A percentile compares a stretch with the other conserved stretches of the same genome.
These are phyloP conservation scores for Knoxdaviesia proteae DNA, from an alignment of 2,329 filamentous ascomycete species.

Conservation along the genomic window DNA sequence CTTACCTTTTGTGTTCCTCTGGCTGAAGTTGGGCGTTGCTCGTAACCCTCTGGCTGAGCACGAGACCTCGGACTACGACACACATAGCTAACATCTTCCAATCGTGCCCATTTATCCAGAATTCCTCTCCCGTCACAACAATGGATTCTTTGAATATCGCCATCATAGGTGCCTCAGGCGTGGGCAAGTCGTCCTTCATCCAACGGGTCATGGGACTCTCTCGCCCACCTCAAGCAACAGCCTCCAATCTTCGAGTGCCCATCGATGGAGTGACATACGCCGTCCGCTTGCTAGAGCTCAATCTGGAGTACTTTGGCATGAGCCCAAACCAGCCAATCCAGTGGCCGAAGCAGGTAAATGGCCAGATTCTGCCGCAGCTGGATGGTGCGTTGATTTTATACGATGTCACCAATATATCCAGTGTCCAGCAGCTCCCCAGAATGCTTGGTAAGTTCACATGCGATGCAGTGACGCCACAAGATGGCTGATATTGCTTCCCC, in stretches of 20 bases:
- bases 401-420: conserved; percentile 63
- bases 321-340: conserved; percentile 35
- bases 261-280: conserved; percentile 36
- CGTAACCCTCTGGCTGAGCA: too few species aligned
- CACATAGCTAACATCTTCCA: too few species aligned
- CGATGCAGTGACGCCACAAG: too few species aligned
- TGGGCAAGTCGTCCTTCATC: conserved; percentile 49
- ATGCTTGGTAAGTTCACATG: conserved; percentile 47
- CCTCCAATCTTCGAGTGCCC: conserved; percentile 33
- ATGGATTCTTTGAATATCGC: conserved; percentile 46
- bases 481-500: not conserved
- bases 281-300: conserved; percentile 43
- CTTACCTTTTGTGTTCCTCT: too few species aligned
- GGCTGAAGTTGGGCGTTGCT: too few species aligned
- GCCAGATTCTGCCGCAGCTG: conserved; percentile 50
- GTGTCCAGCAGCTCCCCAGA: conserved; percentile 51
- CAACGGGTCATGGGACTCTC: conserved; percentile 38
- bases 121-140: not conserved
- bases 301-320: conserved; percentile 43
- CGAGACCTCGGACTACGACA: too few species aligned
- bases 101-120: too few species aligned
- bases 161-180: conserved; percentile 43
- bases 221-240: conserved; percentile 28
- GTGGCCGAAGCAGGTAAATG: conserved; percentile 49
- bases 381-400: conserved; percentile 76